Evolutionary conservation across 179 eudicot genomes (phyloP), one percentile per base, ranked within the genome.

Genomic region (Amaranthus tricolor): DNA sequence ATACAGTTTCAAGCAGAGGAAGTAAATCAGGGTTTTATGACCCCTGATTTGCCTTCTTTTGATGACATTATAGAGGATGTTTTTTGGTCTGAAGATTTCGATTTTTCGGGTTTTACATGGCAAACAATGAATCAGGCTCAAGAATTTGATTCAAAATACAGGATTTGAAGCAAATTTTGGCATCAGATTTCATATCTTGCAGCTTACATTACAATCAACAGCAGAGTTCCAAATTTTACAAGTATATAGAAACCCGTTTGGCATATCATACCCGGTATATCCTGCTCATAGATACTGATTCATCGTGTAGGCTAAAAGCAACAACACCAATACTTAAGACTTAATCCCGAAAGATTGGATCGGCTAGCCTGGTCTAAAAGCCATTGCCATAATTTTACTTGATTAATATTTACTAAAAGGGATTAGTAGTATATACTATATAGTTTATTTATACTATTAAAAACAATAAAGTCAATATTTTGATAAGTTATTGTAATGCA

Each of bases 131-230:
- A 77, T 66, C 80, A 76, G 19, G 72, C 77, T 45, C 82, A 85
- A 16, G 96, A 90, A 62, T 77, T 86, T 15, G 88, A 84, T 72
- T 68, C 79, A 62, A 24, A 86, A 7, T 51, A 66, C 87, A 16
- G 83, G 77, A 12, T 83, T 61, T 48, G 89, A 83, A 63, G 68
- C 70, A 68, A 56, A 8, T 68, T 68, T 68, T 52, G 57, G 63
- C 69, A 44, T 12, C 68, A 9, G 57, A 62, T 21, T 62, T 56
- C 70, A 76, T 40, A 47, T 71, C 65, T 61, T 40, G 78, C 24
- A 24, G 49, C 44, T 59, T 75, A 60, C 52, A 62, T 58, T 44
- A 65, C 71, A 67, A 59, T 58, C 20, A 51, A 62, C 56, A 62
- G 17, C 17, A 61, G 71, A 65, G 21, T 59, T 57, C 68, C 49